These are phyloP conservation scores for Solanum bukasovii DNA, from an alignment of 257 asterid species.

Conservation along the genomic window DNA sequence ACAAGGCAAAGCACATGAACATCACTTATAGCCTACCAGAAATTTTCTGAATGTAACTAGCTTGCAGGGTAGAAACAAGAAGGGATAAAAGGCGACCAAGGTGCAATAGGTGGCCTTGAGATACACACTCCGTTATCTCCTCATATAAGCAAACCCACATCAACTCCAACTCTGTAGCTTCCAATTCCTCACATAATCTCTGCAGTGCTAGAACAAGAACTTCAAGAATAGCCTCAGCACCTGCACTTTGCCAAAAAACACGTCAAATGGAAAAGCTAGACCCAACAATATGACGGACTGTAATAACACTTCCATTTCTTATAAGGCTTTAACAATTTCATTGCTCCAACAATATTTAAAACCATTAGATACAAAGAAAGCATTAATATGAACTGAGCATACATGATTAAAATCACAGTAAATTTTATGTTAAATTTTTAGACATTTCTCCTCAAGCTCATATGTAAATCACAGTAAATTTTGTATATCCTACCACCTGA, in stretches of 20 bases:
- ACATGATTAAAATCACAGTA: neutral
- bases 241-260: constrained; percentile 24
- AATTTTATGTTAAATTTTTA: neutral
- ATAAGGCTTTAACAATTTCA: neutral
- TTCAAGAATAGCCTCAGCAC: constrained; percentile 46
- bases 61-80: constrained; percentile 47
- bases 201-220: constrained; percentile 47
- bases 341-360: neutral
- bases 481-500: neutral
- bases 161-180: constrained; percentile 31
- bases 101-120: constrained; percentile 27
- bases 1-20: neutral
- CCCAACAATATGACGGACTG: neutral
- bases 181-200: constrained; percentile 52
- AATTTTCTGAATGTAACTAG: constrained; percentile 32
- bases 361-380: neutral
- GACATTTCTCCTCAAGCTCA: neutral
- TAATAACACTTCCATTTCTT: neutral
- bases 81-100: constrained; percentile 49
- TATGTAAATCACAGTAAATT: neutral
- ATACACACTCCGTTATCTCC: constrained; percentile 35
- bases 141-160: constrained; percentile 46
- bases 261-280: neutral
- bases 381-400: neutral
- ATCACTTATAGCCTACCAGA: constrained; percentile 35